These are phyloP conservation scores for Edaphochlamys debaryana DNA, from an alignment of 139 green algal genomes.

Conservation along the genomic window DNA sequence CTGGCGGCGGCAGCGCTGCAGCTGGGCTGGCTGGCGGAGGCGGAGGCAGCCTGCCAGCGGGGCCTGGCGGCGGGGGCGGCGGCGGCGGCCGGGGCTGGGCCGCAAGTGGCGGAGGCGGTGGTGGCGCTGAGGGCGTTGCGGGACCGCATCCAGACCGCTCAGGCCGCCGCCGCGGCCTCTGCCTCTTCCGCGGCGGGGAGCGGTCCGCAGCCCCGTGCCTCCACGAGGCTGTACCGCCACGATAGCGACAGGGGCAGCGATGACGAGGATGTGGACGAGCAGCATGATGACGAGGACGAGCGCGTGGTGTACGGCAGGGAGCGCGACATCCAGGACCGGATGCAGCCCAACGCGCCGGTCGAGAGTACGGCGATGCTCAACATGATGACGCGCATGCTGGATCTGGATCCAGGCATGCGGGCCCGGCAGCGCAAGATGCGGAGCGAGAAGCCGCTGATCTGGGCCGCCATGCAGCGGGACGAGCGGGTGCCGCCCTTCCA, in stretches of 20 bases:
- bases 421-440: neutral
- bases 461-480: neutral
- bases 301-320: too few relatives aligned
- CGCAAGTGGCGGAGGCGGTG: neutral
- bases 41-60: neutral
- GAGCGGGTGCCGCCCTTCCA: slow-evolving; percentile 22
- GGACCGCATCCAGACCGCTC: neutral
- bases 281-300: too few relatives aligned
- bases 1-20: neutral
- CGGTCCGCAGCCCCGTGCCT: too few relatives aligned
- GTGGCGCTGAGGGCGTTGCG: neutral
- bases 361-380: neutral
- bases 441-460: neutral
- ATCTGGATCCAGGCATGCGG: neutral
- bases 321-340: neutral
- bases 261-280: too few relatives aligned
- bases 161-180: neutral
- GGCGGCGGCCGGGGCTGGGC: too few relatives aligned
- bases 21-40: slow-evolving; percentile 29
- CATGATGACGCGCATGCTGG: neutral
- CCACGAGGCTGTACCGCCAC: too few relatives aligned
- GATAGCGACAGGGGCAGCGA: too few relatives aligned
- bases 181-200: too few relatives aligned
- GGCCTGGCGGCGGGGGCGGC: neutral
- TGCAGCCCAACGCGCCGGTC: too few relatives aligned